phyloP scores from a whole-genome alignment of 2,329 filamentous ascomycete species.

The Trichoderma oligosporum region DNA sequence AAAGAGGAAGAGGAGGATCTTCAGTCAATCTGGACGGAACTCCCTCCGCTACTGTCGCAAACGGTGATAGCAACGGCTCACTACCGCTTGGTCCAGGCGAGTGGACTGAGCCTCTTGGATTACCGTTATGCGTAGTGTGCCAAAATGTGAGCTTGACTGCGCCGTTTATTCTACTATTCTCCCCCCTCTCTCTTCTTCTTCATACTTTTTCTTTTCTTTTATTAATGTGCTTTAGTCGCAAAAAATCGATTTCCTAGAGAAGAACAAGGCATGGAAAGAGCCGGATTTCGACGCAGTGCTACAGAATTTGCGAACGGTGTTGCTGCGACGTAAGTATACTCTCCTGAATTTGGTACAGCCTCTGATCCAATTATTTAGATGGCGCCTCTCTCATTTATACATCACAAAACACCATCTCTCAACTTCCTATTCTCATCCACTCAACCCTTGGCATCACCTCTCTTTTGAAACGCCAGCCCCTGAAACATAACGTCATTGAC shows the following conservation, averaged over 20 bases:
- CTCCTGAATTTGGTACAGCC: background rate
- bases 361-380: slow-evolving; percentile 48
- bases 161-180: no score
- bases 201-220: background rate
- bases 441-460: slow-evolving; percentile 84
- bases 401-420: slow-evolving; percentile 69
- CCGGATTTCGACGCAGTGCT: slow-evolving; percentile 94
- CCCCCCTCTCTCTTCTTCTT: no score
- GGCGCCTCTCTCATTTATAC: slow-evolving; percentile 84
- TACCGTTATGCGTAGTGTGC: slow-evolving; percentile 91
- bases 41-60: slow-evolving; percentile 48
- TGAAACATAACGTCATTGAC: slow-evolving; percentile 90
- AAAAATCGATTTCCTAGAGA: slow-evolving; percentile 86
- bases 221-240: slow-evolving; percentile 57
- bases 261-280: slow-evolving; percentile 89
- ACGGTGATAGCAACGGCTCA: slow-evolving; percentile 61
- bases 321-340: slow-evolving; percentile 70
- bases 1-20: slow-evolving; percentile 64
- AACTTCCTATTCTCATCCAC: slow-evolving; percentile 75
- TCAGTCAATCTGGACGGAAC: slow-evolving; percentile 61
- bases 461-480: slow-evolving; percentile 69
- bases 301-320: slow-evolving; percentile 83
- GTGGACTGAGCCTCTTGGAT: slow-evolving; percentile 84
- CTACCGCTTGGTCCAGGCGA: slow-evolving; percentile 82
- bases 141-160: slow-evolving; percentile 65